Percentiles rank a stretch among this genome's conserved stretches.
These are phyloP conservation scores for Fusarium burgessii DNA, from an alignment of 2,329 filamentous ascomycete genomes.

Conservation along the genomic window DNA sequence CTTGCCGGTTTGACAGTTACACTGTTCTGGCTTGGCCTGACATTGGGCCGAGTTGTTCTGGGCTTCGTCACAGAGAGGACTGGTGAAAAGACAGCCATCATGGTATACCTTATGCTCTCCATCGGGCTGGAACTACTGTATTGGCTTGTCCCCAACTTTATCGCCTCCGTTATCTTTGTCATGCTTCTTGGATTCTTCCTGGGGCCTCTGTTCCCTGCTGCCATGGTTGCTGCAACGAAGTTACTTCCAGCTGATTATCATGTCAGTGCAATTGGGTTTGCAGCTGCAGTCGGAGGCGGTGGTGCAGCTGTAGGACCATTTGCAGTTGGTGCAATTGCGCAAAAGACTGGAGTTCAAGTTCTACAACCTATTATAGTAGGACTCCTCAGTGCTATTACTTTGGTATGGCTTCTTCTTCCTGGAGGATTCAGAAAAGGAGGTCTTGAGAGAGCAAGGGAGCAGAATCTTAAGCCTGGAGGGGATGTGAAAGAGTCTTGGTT, in stretches of 20 bases:
- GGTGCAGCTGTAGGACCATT: slow-evolving; percentile 77
- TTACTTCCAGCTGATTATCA: slow-evolving; percentile 79
- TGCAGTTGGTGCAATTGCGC: slow-evolving; percentile 75
- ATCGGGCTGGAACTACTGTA: slow-evolving; percentile 78
- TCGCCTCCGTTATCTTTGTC: slow-evolving; percentile 78
- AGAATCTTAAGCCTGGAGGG: slow-evolving; percentile 52
- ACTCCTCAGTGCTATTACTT: slow-evolving; percentile 58
- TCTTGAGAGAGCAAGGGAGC: slow-evolving; percentile 55
- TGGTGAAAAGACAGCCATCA: slow-evolving; percentile 76
- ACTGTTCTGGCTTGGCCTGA: slow-evolving; percentile 87
- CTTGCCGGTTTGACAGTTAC: slow-evolving; percentile 80
- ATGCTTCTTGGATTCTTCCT: slow-evolving; percentile 82
- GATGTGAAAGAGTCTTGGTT: slow-evolving; percentile 42
- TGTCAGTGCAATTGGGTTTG: slow-evolving; percentile 84
- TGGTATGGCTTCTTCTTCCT: slow-evolving; percentile 60
- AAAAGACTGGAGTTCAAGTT: slow-evolving; percentile 66
- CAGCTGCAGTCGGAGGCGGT: slow-evolving; percentile 79
- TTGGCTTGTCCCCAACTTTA: slow-evolving; percentile 84
- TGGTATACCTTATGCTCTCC: slow-evolving; percentile 71
- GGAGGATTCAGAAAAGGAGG: slow-evolving; percentile 55
- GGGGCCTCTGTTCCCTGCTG: slow-evolving; percentile 82
- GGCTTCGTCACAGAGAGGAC: slow-evolving; percentile 81
- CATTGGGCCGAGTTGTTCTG: slow-evolving; percentile 76
- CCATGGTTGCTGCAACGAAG: slow-evolving; percentile 78
- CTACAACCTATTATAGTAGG: slow-evolving; percentile 68